phyloP scores from a whole-genome alignment of 1,139 yeast species.

The Saccharomyces hybrid region DNA sequence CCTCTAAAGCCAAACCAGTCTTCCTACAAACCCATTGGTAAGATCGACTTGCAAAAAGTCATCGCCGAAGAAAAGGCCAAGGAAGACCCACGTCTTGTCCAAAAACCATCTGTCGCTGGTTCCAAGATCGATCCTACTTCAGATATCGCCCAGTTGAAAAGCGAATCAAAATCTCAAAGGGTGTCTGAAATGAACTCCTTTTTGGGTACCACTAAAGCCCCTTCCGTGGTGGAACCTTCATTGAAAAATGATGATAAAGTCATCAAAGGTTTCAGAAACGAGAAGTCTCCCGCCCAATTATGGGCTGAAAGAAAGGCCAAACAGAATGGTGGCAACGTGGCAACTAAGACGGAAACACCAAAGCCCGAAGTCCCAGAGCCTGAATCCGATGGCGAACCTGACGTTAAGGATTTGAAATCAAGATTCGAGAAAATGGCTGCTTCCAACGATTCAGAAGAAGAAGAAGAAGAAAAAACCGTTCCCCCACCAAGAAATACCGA shows the following conservation, averaged over 20 bases:
- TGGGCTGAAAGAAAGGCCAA: constrained; percentile 88
- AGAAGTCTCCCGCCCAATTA: constrained; percentile 88
- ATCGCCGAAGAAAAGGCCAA: constrained; percentile 36
- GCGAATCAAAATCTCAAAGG: constrained; percentile 45
- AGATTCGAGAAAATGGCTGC: constrained; percentile 31
- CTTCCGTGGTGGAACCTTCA: constrained; percentile 31
- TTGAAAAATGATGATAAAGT: constrained; percentile 39
- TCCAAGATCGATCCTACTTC: constrained; percentile 19
- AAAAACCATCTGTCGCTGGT: constrained; percentile 6
- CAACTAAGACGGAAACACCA: constrained; percentile 5
- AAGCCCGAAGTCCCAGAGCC: constrained; percentile 19
- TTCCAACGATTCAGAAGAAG: constrained; percentile 9
- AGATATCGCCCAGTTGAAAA: constrained; percentile 32
- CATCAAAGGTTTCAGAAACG: constrained; percentile 60
- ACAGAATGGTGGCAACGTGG: constrained; percentile 15
- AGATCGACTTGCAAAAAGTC: constrained; percentile 40
- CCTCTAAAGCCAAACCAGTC: constrained; percentile 50
- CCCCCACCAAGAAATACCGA: constrained; percentile 7
- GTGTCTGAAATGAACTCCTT: constrained; percentile 34
- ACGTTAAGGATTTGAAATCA: constrained; percentile 31
- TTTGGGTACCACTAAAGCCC: constrained; percentile 50
- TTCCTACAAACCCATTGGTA: constrained; percentile 50
- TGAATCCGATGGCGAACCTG: constrained; percentile 18
- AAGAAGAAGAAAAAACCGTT: not conserved
- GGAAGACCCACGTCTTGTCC: constrained; percentile 35